phyloP scores from a whole-genome alignment of 495 filamentous ascomycete genomes.

The Xylaria bambusicola region DNA sequence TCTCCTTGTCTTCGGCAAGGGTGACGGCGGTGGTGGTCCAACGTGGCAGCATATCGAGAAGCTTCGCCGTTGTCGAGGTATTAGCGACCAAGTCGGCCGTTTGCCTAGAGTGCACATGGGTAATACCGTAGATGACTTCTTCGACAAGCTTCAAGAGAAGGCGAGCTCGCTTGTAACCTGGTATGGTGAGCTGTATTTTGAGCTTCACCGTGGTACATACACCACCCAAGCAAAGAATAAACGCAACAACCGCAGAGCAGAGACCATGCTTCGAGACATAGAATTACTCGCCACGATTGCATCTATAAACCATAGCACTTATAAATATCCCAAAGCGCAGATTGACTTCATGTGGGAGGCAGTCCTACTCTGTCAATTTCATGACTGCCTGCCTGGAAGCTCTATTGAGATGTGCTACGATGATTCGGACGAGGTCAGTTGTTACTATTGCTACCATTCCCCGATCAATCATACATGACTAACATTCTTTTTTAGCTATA shows the following conservation, averaged over 20 bases:
- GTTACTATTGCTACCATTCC: background rate
- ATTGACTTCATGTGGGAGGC: slow-evolving; percentile 94
- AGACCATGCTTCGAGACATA: slow-evolving; percentile 80
- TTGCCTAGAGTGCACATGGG: slow-evolving; percentile 89
- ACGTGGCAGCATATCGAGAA: slow-evolving; percentile 95
- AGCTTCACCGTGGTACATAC: slow-evolving; percentile 94
- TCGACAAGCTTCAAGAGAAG: slow-evolving; percentile 73
- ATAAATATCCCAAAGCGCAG: slow-evolving; percentile 87
- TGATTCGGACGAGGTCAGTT: slow-evolving; percentile 74
- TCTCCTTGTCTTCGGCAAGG: slow-evolving; percentile 90
- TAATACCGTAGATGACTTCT: slow-evolving; percentile 94
- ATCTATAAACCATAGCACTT: slow-evolving; percentile 66
- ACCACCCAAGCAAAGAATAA: slow-evolving; percentile 98
- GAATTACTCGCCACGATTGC: slow-evolving; percentile 88
- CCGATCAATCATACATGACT: background rate
- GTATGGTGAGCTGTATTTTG: slow-evolving; percentile 98
- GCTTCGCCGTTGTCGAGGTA: slow-evolving; percentile 87
- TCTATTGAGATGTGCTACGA: slow-evolving; percentile 96
- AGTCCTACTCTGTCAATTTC: slow-evolving; percentile 87
- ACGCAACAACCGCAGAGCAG: slow-evolving; percentile 82
- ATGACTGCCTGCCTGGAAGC: slow-evolving; percentile 95
- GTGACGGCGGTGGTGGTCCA: slow-evolving; percentile 92
- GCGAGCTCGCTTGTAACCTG: slow-evolving; percentile 87
- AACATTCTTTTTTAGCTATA: slow-evolving; percentile 61
- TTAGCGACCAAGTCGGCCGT: slow-evolving; percentile 82